phyloP scores from a whole-genome alignment of 1,284 basidiomycete species.

The Gomphus sp. region DNA sequence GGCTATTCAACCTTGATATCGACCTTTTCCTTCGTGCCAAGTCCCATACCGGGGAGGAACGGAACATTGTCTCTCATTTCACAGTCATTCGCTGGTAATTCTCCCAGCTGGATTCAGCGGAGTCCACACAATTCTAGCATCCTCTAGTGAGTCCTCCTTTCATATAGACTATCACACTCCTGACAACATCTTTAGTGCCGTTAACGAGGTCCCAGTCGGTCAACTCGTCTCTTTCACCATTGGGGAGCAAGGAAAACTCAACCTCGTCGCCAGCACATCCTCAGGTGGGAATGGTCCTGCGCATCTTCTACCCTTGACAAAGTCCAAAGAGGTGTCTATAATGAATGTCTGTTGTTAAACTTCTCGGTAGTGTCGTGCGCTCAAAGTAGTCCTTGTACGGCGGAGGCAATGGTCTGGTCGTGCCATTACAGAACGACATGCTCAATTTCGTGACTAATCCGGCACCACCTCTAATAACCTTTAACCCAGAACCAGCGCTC shows the following conservation, averaged over 20 bases:
- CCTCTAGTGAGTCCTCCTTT: slow-evolving; percentile 36
- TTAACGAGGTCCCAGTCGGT: slow-evolving; percentile 39
- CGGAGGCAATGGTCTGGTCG: slow-evolving; percentile 46
- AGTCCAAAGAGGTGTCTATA: slow-evolving; percentile 44
- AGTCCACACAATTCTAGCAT: slow-evolving; percentile 45
- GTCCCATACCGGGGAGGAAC: slow-evolving; percentile 28
- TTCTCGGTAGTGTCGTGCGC: neutral
- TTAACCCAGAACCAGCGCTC: slow-evolving; percentile 32
- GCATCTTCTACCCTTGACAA: slow-evolving; percentile 39
- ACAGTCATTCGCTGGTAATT: slow-evolving; percentile 40
- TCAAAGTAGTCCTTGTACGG: slow-evolving; percentile 33
- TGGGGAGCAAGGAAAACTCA: slow-evolving; percentile 26
- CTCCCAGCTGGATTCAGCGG: slow-evolving; percentile 46
- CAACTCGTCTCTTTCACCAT: slow-evolving; percentile 51
- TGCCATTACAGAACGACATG: slow-evolving; percentile 31
- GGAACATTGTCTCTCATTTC: slow-evolving; percentile 35
- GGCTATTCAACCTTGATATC: slow-evolving; percentile 39
- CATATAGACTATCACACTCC: slow-evolving; percentile 11
- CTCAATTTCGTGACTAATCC: slow-evolving; percentile 30
- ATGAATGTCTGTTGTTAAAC: slow-evolving; percentile 35
- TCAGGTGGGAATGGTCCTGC: slow-evolving; percentile 46
- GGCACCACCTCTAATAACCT: slow-evolving; percentile 36
- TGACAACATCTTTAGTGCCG: slow-evolving; percentile 30
- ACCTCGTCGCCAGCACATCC: slow-evolving; percentile 34
- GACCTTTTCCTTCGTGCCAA: slow-evolving; percentile 40